Evolutionary conservation across 345 rosid species (phyloP).

Genomic region (Clausena lansium): DNA sequence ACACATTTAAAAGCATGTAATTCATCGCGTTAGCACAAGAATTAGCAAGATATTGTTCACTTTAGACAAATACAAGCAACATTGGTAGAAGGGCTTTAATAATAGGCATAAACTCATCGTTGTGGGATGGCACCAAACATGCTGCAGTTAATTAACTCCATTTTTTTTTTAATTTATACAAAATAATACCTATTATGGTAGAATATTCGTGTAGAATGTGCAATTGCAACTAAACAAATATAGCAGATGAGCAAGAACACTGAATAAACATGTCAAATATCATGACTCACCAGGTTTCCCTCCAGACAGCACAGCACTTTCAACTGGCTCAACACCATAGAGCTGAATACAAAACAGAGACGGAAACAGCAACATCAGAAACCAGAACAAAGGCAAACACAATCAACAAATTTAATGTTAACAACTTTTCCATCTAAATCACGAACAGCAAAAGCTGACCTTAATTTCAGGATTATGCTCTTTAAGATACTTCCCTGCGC

Average conservation of each 20-base stretch:
- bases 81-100: slow-evolving; percentile 4
- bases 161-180: too few relatives aligned
- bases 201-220: background rate
- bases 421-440: background rate
- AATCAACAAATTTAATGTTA: background rate
- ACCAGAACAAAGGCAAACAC: background rate
- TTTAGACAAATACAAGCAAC: background rate
- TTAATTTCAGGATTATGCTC: slow-evolving; percentile 66
- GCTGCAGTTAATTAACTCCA: background rate
- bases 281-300: slow-evolving; percentile 49
- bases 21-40: background rate
- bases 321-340: slow-evolving; percentile 55
- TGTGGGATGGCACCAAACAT: background rate
- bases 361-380: slow-evolving; percentile 7
- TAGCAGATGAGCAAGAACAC: background rate
- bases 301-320: slow-evolving; percentile 55
- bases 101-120: background rate
- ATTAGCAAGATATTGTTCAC: background rate
- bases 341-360: slow-evolving; percentile 32
- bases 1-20: slow-evolving; percentile 2
- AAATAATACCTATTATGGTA: background rate
- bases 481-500: slow-evolving; percentile 59
- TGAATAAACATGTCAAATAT: background rate
- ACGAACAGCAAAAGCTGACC: slow-evolving; percentile 33
- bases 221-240: background rate